phyloP scores from a whole-genome alignment of 2,329 filamentous ascomycete species.

The Fonsecaea multimorphosa region DNA sequence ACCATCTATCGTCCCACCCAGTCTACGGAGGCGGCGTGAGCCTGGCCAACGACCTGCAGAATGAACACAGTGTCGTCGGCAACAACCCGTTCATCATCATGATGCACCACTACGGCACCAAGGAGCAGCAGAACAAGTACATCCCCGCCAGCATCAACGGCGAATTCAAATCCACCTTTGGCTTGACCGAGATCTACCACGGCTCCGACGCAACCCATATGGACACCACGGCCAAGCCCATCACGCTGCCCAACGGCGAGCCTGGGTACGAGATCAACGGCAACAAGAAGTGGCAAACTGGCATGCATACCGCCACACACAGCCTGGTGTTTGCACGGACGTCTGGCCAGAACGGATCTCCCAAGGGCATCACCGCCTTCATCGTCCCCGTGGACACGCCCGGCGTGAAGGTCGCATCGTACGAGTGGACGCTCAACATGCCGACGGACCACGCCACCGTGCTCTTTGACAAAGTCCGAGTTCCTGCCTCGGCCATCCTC shows the following conservation, averaged over 20 bases:
- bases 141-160: conserved; percentile 61
- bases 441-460: conserved; percentile 69
- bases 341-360: conserved; percentile 58
- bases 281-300: conserved; percentile 70
- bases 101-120: conserved; percentile 65
- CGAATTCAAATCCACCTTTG: conserved; percentile 64
- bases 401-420: conserved; percentile 62
- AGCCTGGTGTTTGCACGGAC: conserved; percentile 68
- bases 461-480: conserved; percentile 62
- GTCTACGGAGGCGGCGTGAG: conserved; percentile 58
- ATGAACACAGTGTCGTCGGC: conserved; percentile 66
- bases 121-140: conserved; percentile 60
- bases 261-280: conserved; percentile 62
- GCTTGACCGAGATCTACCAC: conserved; percentile 66
- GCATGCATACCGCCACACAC: conserved; percentile 67
- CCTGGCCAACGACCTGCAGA: conserved; percentile 69
- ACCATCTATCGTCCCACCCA: conserved; percentile 63
- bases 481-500: conserved; percentile 60
- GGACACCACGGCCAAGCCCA: conserved; percentile 59
- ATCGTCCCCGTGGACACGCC: conserved; percentile 61
- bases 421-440: conserved; percentile 72
- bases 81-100: conserved; percentile 69
- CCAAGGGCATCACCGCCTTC: conserved; percentile 66
- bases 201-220: conserved; percentile 69
- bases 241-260: conserved; percentile 48